A percentile compares a stretch with the other conserved stretches of the same genome.
These are phyloP conservation scores for Harringtonia aguacate DNA, from an alignment of 2,329 filamentous ascomycete species.

Conservation along the genomic window DNA sequence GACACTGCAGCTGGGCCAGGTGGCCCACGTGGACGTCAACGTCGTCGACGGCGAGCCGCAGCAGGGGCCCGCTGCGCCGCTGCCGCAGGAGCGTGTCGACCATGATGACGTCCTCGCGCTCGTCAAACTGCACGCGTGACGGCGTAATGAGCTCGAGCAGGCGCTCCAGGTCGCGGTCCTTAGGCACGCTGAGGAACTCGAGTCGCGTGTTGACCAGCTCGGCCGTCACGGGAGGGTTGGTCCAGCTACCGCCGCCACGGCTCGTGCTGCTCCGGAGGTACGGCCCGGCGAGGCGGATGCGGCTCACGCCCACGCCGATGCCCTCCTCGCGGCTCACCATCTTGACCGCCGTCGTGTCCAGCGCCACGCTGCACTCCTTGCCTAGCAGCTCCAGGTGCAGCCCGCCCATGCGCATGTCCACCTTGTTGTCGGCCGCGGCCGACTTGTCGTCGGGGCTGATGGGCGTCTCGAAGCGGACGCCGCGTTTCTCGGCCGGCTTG, in stretches of 20 bases:
- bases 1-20: constrained; percentile 51
- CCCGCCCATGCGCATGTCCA: constrained; percentile 68
- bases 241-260: constrained; percentile 28
- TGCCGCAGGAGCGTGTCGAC: constrained; percentile 84
- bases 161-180: constrained; percentile 69
- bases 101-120: constrained; percentile 86
- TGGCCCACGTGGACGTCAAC: constrained; percentile 53
- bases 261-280: constrained; percentile 43
- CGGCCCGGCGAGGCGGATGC: constrained; percentile 65
- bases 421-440: constrained; percentile 47
- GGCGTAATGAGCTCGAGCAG: constrained; percentile 82
- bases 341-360: constrained; percentile 76
- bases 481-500: constrained; percentile 41
- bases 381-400: constrained; percentile 67
- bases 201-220: constrained; percentile 57
- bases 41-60: constrained; percentile 58
- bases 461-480: constrained; percentile 45
- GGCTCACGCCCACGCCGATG: constrained; percentile 62
- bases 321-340: constrained; percentile 64
- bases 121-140: constrained; percentile 77
- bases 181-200: constrained; percentile 63
- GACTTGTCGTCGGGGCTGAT: constrained; percentile 34
- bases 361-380: constrained; percentile 59
- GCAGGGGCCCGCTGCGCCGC: constrained; percentile 72
- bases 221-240: constrained; percentile 45